These are phyloP conservation scores for Neofusicoccum kwambonambiense DNA, from an alignment of 2,329 filamentous ascomycete genomes.

Conservation along the genomic window DNA sequence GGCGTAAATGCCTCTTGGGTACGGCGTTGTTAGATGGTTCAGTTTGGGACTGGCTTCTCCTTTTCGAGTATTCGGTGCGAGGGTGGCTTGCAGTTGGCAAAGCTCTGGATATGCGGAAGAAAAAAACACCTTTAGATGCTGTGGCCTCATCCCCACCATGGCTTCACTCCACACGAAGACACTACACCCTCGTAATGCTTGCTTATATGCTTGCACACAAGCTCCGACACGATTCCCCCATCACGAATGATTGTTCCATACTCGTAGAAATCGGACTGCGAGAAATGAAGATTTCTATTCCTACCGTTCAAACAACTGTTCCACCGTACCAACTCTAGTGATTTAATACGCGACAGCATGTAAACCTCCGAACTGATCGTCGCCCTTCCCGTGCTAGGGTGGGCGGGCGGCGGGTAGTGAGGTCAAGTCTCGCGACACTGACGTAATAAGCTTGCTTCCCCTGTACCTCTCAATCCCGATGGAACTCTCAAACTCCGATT, in stretches of 20 bases:
- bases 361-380: too few relatives aligned
- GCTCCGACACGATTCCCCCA: constrained; percentile 9
- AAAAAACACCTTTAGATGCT: constrained; percentile 4
- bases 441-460: too few relatives aligned
- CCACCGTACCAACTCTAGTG: too few relatives aligned
- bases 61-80: neutral
- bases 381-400: too few relatives aligned
- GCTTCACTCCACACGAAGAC: neutral
- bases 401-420: too few relatives aligned
- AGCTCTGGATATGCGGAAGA: neutral
- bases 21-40: constrained; percentile 1
- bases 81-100: neutral
- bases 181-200: constrained; percentile 6
- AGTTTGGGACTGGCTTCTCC: neutral
- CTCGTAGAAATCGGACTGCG: constrained; percentile 1
- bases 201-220: constrained; percentile 4
- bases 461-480: too few relatives aligned
- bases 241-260: neutral
- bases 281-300: constrained; percentile 8
- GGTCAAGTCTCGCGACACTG: too few relatives aligned
- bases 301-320: neutral
- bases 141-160: neutral
- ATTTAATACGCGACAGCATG: too few relatives aligned
- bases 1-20: neutral
- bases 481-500: too few relatives aligned